Evolutionary conservation across 1,284 basidiomycete species (phyloP).

Genomic region (Puccinia horiana): DNA sequence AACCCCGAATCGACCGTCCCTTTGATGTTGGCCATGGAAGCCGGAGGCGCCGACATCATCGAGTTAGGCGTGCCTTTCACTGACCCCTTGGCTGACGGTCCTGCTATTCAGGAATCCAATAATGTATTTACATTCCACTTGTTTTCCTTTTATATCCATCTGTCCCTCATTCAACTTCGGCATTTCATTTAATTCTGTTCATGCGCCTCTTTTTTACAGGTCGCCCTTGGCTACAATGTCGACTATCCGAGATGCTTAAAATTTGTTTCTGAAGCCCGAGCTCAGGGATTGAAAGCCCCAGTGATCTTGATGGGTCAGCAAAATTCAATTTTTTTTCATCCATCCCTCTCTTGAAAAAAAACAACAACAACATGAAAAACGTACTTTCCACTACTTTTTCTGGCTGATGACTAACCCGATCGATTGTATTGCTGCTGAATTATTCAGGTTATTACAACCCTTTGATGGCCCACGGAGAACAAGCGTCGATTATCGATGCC

Average conservation of each 20-base stretch:
- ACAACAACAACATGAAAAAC: neutral
- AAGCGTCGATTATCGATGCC: conserved; percentile 86
- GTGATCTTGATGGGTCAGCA: conserved; percentile 85
- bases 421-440: neutral
- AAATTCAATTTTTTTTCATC: neutral
- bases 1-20: conserved; percentile 71
- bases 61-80: conserved; percentile 96
- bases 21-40: conserved; percentile 84
- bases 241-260: conserved; percentile 75
- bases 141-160: neutral
- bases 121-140: conserved; percentile 64
- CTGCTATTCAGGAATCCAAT: conserved; percentile 87
- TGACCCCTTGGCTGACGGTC: conserved; percentile 93
- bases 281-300: conserved; percentile 79
- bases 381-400: neutral
- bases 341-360: too few relatives aligned
- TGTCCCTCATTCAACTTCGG: neutral
- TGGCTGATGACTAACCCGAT: neutral
- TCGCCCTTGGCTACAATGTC: conserved; percentile 76
- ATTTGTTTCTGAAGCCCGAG: conserved; percentile 76
- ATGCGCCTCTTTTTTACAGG: conserved; percentile 61
- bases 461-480: conserved; percentile 89
- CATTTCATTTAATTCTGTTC: neutral
- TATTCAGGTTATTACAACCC: conserved; percentile 86
- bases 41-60: conserved; percentile 90